Conservation (phyloP, 2,329 filamentous ascomycete species). For the Samsoniella hepiali region DNA sequence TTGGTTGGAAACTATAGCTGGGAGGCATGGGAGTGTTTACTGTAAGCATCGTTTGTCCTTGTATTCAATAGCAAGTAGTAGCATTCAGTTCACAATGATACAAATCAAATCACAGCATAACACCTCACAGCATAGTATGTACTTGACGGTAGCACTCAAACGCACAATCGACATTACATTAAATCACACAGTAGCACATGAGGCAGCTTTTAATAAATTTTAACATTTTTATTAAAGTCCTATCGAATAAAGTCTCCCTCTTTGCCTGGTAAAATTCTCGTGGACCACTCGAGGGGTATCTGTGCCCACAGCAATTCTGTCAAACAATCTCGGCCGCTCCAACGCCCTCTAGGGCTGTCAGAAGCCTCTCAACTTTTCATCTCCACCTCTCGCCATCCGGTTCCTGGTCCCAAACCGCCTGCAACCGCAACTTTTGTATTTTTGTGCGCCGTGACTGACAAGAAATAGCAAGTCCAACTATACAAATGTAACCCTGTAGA, state of each 20-base stretch:
- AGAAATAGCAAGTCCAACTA: slow-evolving; percentile 42
- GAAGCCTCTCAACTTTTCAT: neutral
- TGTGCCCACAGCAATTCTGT: slow-evolving; percentile 14
- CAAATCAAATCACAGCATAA: neutral
- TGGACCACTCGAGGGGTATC: slow-evolving; percentile 16
- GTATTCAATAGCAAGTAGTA: neutral
- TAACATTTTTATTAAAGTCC: slow-evolving; percentile 19
- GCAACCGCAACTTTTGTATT: slow-evolving; percentile 32
- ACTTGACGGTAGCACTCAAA: no score
- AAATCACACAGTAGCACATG: neutral
- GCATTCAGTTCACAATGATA: neutral
- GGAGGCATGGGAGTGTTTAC: neutral
- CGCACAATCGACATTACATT: neutral
- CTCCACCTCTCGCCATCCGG: neutral
- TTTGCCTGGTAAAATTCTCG: slow-evolving; percentile 14
- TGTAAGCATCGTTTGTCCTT: neutral
- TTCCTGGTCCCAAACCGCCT: slow-evolving; percentile 19
- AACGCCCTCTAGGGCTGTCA: neutral
- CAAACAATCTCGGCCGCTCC: neutral
- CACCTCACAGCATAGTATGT: neutral
- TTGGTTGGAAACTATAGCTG: neutral
- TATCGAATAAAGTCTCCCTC: slow-evolving; percentile 16
- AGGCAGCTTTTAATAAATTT: slow-evolving; percentile 13
- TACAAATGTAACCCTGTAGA: slow-evolving; percentile 35
- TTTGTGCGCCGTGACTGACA: slow-evolving; percentile 36